phyloP scores from a whole-genome alignment of 352 stramenopile species.

The Globisporangium barbulae region DNA sequence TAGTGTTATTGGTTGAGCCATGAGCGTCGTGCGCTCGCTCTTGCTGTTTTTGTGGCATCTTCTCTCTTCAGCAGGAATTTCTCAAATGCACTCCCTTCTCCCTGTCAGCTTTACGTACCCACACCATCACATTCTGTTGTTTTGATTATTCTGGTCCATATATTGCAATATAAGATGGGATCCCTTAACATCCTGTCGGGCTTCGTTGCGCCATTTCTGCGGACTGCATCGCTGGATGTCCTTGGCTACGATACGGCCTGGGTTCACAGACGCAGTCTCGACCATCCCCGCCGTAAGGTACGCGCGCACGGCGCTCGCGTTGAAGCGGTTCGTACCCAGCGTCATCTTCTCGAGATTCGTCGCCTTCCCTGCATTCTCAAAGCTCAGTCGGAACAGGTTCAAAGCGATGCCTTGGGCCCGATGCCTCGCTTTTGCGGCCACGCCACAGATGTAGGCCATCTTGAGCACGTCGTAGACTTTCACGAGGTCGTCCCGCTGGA shows the following conservation, averaged over 20 bases:
- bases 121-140: too few relatives aligned
- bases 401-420: background rate
- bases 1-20: too few relatives aligned
- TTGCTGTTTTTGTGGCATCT: too few relatives aligned
- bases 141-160: too few relatives aligned
- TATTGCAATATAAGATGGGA: too few relatives aligned
- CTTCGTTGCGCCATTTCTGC: background rate
- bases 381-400: background rate
- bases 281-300: constrained; percentile 4
- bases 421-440: background rate
- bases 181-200: too few relatives aligned
- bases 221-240: background rate
- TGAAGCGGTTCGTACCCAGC: constrained; percentile 4
- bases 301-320: constrained; percentile 2
- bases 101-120: too few relatives aligned
- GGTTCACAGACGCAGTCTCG: background rate
- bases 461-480: constrained; percentile 18
- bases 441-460: constrained; percentile 11
- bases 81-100: too few relatives aligned
- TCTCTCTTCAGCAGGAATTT: too few relatives aligned
- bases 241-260: background rate
- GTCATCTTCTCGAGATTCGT: background rate
- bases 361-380: background rate
- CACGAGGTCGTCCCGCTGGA: background rate
- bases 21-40: too few relatives aligned